Conservation (phyloP, 257 asterid genomes). For the Solanum dulcamara region DNA sequence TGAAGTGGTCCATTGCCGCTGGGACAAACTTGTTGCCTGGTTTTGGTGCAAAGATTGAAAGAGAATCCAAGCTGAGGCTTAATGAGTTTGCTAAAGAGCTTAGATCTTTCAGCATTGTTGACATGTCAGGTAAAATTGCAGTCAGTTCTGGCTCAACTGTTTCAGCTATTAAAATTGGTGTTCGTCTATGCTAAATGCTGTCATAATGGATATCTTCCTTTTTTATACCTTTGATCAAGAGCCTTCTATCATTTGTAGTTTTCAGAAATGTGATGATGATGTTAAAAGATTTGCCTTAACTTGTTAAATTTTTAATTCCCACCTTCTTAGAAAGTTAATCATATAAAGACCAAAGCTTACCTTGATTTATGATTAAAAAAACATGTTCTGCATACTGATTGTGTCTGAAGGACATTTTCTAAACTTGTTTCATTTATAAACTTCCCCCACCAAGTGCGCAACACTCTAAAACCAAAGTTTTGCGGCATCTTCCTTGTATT, state of each 20-base stretch:
- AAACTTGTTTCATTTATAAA: not conserved
- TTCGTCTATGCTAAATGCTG: not conserved
- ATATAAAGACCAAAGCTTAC: not conserved
- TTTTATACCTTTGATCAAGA: not conserved
- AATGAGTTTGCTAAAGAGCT: slow-evolving; percentile 94
- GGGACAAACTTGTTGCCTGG: slow-evolving; percentile 63
- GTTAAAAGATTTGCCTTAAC: not conserved
- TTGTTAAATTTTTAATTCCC: not conserved
- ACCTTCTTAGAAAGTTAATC: not conserved
- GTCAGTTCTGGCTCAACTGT: slow-evolving; percentile 3
- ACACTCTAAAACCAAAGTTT: not conserved
- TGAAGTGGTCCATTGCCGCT: slow-evolving; percentile 73
- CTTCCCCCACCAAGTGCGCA: not conserved
- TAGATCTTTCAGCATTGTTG: slow-evolving; percentile 59
- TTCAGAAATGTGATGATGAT: not conserved
- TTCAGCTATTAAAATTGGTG: not conserved
- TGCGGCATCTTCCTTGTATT: not conserved
- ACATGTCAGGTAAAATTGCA: slow-evolving; percentile 70
- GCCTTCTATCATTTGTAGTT: not conserved
- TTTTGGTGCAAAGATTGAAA: slow-evolving; percentile 53
- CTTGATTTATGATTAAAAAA: not conserved
- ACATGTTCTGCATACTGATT: not conserved
- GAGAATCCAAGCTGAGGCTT: slow-evolving; percentile 73
- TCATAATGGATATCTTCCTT: not conserved
- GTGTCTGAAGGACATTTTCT: not conserved